Base-by-base conservation (phyloP, 306 rosid genomes). In the Lithocarpus polystachyus region DNA sequence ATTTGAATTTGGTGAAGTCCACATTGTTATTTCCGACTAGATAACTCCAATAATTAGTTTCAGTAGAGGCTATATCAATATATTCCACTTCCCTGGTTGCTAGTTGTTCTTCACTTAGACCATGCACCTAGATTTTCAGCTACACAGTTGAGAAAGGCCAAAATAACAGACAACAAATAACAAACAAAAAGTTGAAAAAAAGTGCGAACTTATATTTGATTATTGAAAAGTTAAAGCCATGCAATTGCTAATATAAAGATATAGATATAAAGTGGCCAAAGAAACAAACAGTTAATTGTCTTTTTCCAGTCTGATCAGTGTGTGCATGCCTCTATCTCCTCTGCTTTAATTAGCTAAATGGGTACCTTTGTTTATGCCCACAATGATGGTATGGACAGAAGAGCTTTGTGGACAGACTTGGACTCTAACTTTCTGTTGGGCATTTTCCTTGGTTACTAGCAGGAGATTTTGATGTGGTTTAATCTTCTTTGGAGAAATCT, bases 31-130 rank as follows among this genome's bases (percentile, higher is more conserved):
- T 77, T 67, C 89, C 87, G 28, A 83, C 71, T 1, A 83, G 79
- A 33, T 80, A 77, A 80, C 89, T 83, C 89, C 89, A 86, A 76
- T 86, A 86, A 77, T 86, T 80, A 45, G 59, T 76, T 33, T 75
- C 81, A 20, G 80, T 20, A 72, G 87, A 76, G 13, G 89, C 85
- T 17, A 86, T 86, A 64, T 86, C 89, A 56, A 86, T 77, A 26
- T 23, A 43, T 82, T 86, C 89, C 64, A 86, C 85, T 23, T 86
- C 78, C 72, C 87, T 80, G 65, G 80, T 69, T 29, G 87, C 83
- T 78, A 86, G 61, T 74, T 69, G 82, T 74, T 74, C 85, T 80
- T 86, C 72, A 54, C 78, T 83, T 74, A 86, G 80, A 65, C 87
- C 87, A 74, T 83, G 89, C 29, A 86, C 87, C 89, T 86, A 67